These are phyloP conservation scores for Stevia rebaudiana DNA, from an alignment of 140 eudicot species.

Conservation along the genomic window DNA sequence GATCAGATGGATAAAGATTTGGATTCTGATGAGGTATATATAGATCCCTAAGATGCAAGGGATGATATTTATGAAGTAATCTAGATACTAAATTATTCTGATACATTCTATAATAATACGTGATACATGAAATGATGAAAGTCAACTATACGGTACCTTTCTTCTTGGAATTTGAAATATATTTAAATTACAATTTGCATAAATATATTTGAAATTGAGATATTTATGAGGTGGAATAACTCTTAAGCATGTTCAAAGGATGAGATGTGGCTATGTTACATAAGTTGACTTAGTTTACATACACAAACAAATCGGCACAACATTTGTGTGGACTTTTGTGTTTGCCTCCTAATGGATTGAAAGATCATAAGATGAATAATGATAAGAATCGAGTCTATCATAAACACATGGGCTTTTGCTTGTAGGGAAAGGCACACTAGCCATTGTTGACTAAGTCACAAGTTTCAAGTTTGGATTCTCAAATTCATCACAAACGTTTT, in stretches of 20 bases:
- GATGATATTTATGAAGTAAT: conserved; percentile 11
- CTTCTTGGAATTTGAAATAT: conserved; percentile 11
- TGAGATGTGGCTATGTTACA: conserved; percentile 22
- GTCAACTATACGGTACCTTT: conserved; percentile 25
- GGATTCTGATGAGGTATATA: conserved; percentile 22
- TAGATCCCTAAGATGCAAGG: conserved; percentile 24
- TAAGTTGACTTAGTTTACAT: conserved; percentile 25
- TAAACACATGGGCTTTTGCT: conserved; percentile 17
- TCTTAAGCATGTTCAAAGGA: conserved; percentile 35
- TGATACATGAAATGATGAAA: conserved; percentile 9
- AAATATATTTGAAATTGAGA: conserved; percentile 9
- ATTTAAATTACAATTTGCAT: conserved; percentile 5
- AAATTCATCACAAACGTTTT: no score
- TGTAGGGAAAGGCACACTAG: conserved; percentile 19
- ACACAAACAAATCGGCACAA: conserved; percentile 1
- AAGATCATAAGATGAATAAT: conserved; percentile 22
- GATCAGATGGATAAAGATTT: conserved; percentile 13
- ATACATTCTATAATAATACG: not conserved
- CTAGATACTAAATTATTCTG: no score
- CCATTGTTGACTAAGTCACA: conserved; percentile 16
- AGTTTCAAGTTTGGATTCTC: conserved; percentile 6
- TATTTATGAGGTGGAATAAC: conserved; percentile 28
- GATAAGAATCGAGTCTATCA: conserved; percentile 16
- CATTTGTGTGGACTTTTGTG: conserved; percentile 4
- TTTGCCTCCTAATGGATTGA: conserved; percentile 23